Conservation (phyloP, 768 basidiomycete species). For the Calocera viscosa region DNA sequence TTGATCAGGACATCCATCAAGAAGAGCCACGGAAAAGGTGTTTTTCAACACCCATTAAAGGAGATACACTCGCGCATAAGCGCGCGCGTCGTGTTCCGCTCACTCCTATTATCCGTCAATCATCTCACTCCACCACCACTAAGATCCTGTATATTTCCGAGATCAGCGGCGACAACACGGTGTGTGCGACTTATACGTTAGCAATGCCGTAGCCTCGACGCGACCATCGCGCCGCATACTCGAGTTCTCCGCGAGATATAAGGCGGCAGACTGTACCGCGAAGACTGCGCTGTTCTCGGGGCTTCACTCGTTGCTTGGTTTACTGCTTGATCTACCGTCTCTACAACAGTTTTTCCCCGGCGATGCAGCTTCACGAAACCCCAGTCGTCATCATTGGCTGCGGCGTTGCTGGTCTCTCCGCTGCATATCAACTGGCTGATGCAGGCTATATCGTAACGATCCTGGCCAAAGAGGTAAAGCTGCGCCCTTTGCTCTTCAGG, state of each 20-base stretch:
- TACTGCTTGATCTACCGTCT: too few species aligned
- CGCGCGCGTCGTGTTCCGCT: background rate
- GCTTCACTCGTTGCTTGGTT: too few species aligned
- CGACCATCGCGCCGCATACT: background rate
- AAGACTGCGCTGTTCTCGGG: too few species aligned
- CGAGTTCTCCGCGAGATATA: background rate
- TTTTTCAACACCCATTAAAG: background rate
- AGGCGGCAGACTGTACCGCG: too few species aligned
- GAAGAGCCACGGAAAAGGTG: background rate
- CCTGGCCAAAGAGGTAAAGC: background rate
- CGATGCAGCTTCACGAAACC: slow-evolving; percentile 4
- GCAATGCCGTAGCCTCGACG: background rate
- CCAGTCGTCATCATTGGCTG: slow-evolving; percentile 1
- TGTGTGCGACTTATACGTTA: background rate
- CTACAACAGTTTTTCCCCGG: background rate
- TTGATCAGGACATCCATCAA: slow-evolving; percentile 1
- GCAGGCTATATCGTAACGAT: background rate
- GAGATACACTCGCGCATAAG: background rate
- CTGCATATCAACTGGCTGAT: background rate
- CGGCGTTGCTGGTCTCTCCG: slow-evolving; percentile 5
- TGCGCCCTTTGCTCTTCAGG: background rate
- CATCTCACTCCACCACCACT: background rate
- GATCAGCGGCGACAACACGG: background rate
- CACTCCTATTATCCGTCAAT: background rate
- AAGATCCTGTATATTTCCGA: slow-evolving; percentile 4